These are phyloP conservation scores for Datura wrightii DNA, from an alignment of 257 asterid genomes.

Conservation along the genomic window DNA sequence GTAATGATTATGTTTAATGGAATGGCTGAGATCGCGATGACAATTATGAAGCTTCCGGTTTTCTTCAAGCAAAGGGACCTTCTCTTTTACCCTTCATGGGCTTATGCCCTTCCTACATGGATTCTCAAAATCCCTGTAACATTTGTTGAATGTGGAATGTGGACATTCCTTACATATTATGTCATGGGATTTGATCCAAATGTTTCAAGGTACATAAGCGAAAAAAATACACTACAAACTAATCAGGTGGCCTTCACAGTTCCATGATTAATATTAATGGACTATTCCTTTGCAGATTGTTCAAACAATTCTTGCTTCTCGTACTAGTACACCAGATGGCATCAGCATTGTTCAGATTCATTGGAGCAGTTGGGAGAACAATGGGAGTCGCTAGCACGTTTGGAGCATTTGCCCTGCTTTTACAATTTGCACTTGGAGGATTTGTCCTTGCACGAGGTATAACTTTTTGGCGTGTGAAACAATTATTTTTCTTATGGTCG, in stretches of 20 bases:
- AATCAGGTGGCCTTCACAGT: neutral
- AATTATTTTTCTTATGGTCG: neutral
- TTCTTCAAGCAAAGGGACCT: conserved; percentile 67
- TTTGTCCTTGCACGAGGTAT: conserved; percentile 69
- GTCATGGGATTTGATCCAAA: conserved; percentile 78
- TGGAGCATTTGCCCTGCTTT: conserved; percentile 62
- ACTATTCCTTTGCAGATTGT: conserved; percentile 44
- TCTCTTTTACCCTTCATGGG: conserved; percentile 67
- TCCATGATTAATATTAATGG: neutral
- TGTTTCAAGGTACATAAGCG: conserved; percentile 49
- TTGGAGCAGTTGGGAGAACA: conserved; percentile 72
- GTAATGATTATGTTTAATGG: conserved; percentile 66
- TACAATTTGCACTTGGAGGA: conserved; percentile 73
- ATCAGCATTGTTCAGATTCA: conserved; percentile 60
- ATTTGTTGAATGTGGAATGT: conserved; percentile 55
- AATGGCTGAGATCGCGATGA: conserved; percentile 62
- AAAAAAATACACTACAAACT: neutral
- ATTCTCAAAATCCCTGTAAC: conserved; percentile 60
- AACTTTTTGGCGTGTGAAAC: neutral
- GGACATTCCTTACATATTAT: conserved; percentile 64
- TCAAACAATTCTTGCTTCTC: conserved; percentile 61
- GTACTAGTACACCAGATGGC: conserved; percentile 54
- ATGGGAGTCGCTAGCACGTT: conserved; percentile 75
- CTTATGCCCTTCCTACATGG: conserved; percentile 69
- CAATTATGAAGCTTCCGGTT: conserved; percentile 68